These are phyloP conservation scores for Ophiosphaerella korrae DNA, from an alignment of 2,329 filamentous ascomycete species.

Conservation along the genomic window DNA sequence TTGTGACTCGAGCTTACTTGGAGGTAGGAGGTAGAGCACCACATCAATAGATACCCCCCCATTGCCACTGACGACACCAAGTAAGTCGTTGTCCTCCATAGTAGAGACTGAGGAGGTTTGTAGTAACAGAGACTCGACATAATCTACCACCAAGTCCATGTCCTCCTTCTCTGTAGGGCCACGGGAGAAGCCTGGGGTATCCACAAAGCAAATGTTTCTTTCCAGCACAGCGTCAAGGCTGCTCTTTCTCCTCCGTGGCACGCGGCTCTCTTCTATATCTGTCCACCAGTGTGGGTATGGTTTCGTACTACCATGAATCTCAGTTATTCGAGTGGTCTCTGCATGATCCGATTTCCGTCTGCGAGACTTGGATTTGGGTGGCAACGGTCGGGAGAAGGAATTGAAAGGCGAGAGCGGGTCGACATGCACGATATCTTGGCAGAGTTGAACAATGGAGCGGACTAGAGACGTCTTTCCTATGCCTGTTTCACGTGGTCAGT, in stretches of 20 bases:
- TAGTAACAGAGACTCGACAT: conserved; percentile 72
- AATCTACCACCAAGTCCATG: conserved; percentile 58
- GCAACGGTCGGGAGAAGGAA: conserved; percentile 30
- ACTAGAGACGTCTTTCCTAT: conserved; percentile 90
- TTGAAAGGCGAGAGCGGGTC: conserved; percentile 62
- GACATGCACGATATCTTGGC: conserved; percentile 92
- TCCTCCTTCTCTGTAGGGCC: conserved; percentile 45
- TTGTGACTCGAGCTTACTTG: conserved; percentile 58
- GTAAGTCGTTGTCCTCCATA: conserved; percentile 74
- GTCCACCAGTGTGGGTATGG: conserved; percentile 90
- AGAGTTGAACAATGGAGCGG: conserved; percentile 82
- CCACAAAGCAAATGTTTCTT: conserved; percentile 91
- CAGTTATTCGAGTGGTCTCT: conserved; percentile 40
- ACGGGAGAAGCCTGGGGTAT: conserved; percentile 70
- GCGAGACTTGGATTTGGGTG: conserved; percentile 30
- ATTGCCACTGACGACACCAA: conserved; percentile 77
- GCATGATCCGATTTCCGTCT: conserved; percentile 26
- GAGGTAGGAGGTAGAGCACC: conserved; percentile 79
- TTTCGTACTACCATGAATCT: conserved; percentile 54
- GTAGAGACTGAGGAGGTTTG: conserved; percentile 65
- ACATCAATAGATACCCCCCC: conserved; percentile 85
- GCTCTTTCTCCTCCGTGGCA: conserved; percentile 66
- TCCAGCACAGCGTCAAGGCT: conserved; percentile 79
- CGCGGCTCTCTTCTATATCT: conserved; percentile 70
- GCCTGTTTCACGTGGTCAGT: conserved; percentile 56